phyloP scores from a whole-genome alignment of 2,329 filamentous ascomycete species.

The Zymoseptoria pseudotritici region DNA sequence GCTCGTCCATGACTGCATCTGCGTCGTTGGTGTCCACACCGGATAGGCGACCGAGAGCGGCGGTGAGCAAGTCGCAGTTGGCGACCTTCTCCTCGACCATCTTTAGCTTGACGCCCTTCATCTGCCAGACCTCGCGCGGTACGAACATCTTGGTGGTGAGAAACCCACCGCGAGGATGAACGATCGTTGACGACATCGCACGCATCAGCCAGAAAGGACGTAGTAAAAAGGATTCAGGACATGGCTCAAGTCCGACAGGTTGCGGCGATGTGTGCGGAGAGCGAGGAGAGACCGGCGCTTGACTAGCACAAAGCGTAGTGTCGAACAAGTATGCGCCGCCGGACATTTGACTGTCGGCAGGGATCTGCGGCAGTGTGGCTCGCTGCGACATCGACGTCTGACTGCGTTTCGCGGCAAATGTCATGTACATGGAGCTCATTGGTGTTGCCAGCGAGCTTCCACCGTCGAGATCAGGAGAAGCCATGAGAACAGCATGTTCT shows the following conservation, averaged over 20 bases:
- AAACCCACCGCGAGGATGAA: slow-evolving; percentile 86
- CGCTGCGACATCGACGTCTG: slow-evolving; percentile 24
- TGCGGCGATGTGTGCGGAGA: slow-evolving; percentile 43
- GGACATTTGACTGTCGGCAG: slow-evolving; percentile 46
- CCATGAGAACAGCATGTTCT: slow-evolving; percentile 60
- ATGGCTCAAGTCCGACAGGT: slow-evolving; percentile 78
- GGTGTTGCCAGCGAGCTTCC: slow-evolving; percentile 67
- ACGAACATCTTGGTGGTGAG: slow-evolving; percentile 87
- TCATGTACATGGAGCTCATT: slow-evolving; percentile 58
- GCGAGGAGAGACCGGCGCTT: slow-evolving; percentile 23
- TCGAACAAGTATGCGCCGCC: slow-evolving; percentile 79
- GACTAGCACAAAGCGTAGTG: slow-evolving; percentile 31
- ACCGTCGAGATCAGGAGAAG: slow-evolving; percentile 50
- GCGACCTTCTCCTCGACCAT: slow-evolving; percentile 88
- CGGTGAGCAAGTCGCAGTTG: slow-evolving; percentile 84
- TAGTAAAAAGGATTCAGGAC: slow-evolving; percentile 80
- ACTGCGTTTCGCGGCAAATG: slow-evolving; percentile 36
- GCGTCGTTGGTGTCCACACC: slow-evolving; percentile 84
- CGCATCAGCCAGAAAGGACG: slow-evolving; percentile 98
- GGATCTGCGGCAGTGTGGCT: slow-evolving; percentile 29
- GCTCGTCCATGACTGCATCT: slow-evolving; percentile 85
- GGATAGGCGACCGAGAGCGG: slow-evolving; percentile 63
- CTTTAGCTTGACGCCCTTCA: slow-evolving; percentile 88
- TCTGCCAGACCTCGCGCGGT: slow-evolving; percentile 85
- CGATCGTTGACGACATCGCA: slow-evolving; percentile 83